Base-by-base conservation (phyloP, 306 rosid genomes). In the Urtica urens region DNA sequence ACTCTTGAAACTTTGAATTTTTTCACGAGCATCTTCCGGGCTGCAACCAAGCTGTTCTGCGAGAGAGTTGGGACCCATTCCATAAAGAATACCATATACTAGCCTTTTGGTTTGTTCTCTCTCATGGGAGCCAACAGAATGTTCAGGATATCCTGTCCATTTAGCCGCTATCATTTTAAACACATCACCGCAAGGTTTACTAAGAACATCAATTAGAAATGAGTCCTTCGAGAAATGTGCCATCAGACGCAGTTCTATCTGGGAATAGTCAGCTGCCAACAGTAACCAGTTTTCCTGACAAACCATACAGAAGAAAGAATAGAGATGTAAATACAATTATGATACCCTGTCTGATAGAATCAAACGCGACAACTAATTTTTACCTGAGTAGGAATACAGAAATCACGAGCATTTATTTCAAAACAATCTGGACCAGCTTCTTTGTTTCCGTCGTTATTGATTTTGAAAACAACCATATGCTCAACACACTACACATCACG, bases 11-110 rank as follows among this genome's bases (percentile, higher is more conserved):
- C 77, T 77, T 53, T 44, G 67, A 58, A 90, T 84, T 78, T 77
- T 90, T 63, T 78, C 84, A 22, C 72, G 70, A 65, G 97, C 97
- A 64, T 84, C 93, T 39, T 64, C 95, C 10, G 67, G 55, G 54
- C 80, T 55, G 68, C 97, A 90, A 27, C 69, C 82, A 60, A 90
- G 67, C 58, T 84, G 93, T 54, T 81, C 88, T 20, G 95, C 86
- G 53, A 90, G 97, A 72, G 83, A 60, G 54, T 77, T 84, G 24
- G 78, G 72, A 62, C 95, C 97, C 97, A 90, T 90, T 62, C 95
- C 97, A 66, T 90, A 90, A 51, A 90, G 97, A 70, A 90, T 84
- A 42, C 97, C 97, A 44, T 90, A 90, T 11, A 90, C 86, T 84
- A 90, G 69, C 72, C 70, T 75, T 75, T 90, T 90, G 65, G 90